phyloP scores from a whole-genome alignment of 1,284 basidiomycete species.

The Microbotryum saponariae region DNA sequence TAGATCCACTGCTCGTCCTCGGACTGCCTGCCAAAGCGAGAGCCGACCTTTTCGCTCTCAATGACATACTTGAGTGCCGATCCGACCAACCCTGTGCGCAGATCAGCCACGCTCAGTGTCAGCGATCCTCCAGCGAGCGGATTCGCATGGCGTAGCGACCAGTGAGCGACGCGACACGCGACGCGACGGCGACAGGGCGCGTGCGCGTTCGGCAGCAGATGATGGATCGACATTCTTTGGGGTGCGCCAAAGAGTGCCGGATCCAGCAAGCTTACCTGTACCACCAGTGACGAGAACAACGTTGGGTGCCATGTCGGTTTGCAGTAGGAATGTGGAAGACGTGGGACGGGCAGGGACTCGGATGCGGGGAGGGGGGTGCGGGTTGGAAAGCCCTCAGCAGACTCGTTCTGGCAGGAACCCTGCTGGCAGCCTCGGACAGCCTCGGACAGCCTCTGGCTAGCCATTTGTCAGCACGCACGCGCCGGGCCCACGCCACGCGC shows the following conservation, averaged over 20 bases:
- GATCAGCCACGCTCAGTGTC: no score
- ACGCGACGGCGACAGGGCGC: no score
- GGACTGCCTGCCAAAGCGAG: conserved; percentile 59
- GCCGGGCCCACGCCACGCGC: no score
- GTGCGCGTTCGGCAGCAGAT: no score
- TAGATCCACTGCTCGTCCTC: conserved; percentile 78
- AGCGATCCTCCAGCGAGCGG: no score
- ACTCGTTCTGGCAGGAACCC: no score
- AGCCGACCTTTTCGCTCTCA: conserved; percentile 64
- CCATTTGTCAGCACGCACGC: no score
- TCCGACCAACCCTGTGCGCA: conserved; percentile 66
- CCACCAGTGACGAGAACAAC: conserved; percentile 58
- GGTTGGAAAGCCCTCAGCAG: not conserved
- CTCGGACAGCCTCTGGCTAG: no score
- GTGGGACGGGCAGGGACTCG: not conserved
- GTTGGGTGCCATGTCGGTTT: conserved; percentile 7
- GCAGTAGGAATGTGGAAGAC: not conserved
- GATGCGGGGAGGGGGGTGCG: not conserved
- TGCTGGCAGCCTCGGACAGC: no score
- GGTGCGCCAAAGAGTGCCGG: not conserved
- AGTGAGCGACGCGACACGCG: no score
- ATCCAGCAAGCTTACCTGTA: conserved; percentile 13
- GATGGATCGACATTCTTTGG: not conserved
- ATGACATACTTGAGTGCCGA: conserved; percentile 69
- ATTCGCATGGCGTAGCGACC: no score